A percentile compares a stretch with the other conserved stretches of the same genome.
phyloP scores from a whole-genome alignment of 768 basidiomycete species.

The Mycena epipterygia region DNA sequence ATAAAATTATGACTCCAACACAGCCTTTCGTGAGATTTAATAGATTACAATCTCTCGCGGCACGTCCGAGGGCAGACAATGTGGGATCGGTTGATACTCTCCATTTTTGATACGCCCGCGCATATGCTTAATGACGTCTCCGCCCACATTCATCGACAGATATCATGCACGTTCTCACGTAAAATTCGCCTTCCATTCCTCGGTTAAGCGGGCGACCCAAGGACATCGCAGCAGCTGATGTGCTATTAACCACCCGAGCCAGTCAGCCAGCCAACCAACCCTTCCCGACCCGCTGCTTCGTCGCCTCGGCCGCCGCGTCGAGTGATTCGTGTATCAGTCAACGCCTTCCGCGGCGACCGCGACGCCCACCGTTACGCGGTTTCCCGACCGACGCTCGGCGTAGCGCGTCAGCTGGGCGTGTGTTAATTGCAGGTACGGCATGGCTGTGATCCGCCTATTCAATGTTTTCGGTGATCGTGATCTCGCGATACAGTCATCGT shows the following conservation, averaged over 20 bases:
- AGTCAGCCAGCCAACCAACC: background rate
- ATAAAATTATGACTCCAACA: conserved; percentile 13
- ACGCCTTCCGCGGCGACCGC: background rate
- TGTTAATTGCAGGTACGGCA: conserved; percentile 25
- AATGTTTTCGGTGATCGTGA: conserved; percentile 15
- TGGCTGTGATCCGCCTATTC: conserved; percentile 24
- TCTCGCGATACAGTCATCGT: conserved; percentile 24
- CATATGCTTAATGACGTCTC: background rate
- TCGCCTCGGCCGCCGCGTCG: conserved; percentile 19
- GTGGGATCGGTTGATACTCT: conserved; percentile 5
- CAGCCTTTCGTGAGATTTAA: conserved; percentile 5
- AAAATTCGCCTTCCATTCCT: conserved; percentile 21
- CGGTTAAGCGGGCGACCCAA: conserved; percentile 11
- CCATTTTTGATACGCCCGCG: conserved; percentile 13
- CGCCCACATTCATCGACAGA: conserved; percentile 10
- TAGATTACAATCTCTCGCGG: background rate
- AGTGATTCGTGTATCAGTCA: background rate
- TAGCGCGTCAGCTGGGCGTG: background rate
- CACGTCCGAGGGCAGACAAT: conserved; percentile 8
- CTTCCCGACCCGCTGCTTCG: conserved; percentile 5
- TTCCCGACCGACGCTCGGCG: background rate
- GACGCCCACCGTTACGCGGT: background rate
- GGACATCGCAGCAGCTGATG: conserved; percentile 26
- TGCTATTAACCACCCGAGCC: conserved; percentile 7
- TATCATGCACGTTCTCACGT: conserved; percentile 11